Base-by-base conservation (phyloP, 495 filamentous ascomycete species). In the Xylaria acuta region DNA sequence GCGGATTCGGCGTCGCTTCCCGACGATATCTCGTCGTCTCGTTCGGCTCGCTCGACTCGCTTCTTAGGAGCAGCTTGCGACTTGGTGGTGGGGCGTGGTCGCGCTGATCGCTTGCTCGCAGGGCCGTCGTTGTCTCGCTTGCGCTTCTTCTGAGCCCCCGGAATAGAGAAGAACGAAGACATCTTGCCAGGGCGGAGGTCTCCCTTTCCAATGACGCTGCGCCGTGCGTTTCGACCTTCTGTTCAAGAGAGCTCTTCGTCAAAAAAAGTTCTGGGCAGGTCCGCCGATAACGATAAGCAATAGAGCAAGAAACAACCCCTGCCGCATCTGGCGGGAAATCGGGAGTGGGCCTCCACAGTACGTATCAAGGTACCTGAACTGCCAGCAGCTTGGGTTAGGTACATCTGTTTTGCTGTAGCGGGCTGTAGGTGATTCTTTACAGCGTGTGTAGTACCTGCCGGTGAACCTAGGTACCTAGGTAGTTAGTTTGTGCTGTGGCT, bases 91-190 rank as follows among this genome's bases (percentile, higher is more conserved):
- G 62, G 74, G 79, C 79, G 76, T 80, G 82, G 76, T 64, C 53
- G 70, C 62, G 63, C 36, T 20, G 63, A 20, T 51, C 60, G 36
- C n/a, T 60, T 66, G 51, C 41, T 54, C 49, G 63, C 38, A 72
- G 70, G 36, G 51, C 45, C 70, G 18, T 60, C 76, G 60, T 84
- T 79, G 41, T 80, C 73, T 30, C 87, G 84, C 85, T 97, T 96
- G 76, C 94, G 85, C 87, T 97, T 96, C 83, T 91, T 93, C 75
- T 92, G 89, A 38, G 90, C 90, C 30, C 88, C 87, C 53, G 94
- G 91, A 32, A 90, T 78, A 53, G 94, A 94, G 79, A 97, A 97
- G 82, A 97, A 97, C 22, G 92, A 95, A 64, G 93, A 93, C 92
- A 95, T 94, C 40, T 58, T 77, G 64, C 70, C 63, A 41, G 62